Percentiles rank a stretch among this genome's conserved stretches.
Conservation (phyloP, 768 basidiomycete species). For the Suillus lakei region DNA sequence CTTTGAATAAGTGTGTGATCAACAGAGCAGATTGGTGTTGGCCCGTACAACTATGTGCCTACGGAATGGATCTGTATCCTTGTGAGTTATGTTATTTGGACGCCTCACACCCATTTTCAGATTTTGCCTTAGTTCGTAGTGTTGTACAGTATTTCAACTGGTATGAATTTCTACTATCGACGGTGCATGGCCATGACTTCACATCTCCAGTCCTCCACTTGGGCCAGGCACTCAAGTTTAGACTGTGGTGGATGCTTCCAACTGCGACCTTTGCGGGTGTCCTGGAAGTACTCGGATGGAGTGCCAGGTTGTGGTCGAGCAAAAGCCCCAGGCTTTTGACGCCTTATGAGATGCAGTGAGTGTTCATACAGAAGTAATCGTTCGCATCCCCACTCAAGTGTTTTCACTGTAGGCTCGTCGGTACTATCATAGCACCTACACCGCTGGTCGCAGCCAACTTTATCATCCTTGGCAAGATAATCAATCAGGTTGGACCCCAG, state of each 20-base stretch:
- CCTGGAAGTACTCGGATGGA: constrained; percentile 61
- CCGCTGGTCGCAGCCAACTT: constrained; percentile 62
- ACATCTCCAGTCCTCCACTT: constrained; percentile 47
- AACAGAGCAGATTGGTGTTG: background rate
- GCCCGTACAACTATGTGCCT: constrained; percentile 45
- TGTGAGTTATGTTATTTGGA: background rate
- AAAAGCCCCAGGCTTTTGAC: constrained; percentile 17
- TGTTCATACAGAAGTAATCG: background rate
- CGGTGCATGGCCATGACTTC: background rate
- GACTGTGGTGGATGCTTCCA: constrained; percentile 57
- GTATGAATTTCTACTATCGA: constrained; percentile 29
- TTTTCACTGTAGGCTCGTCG: constrained; percentile 29
- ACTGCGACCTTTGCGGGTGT: constrained; percentile 53
- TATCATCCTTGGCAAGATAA: constrained; percentile 54
- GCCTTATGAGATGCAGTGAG: constrained; percentile 52
- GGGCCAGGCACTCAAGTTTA: constrained; percentile 46
- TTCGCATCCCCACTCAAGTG: background rate
- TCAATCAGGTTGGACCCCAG: constrained; percentile 44
- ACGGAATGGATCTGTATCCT: constrained; percentile 41
- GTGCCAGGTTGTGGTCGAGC: constrained; percentile 56
- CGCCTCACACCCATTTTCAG: background rate
- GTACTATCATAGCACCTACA: constrained; percentile 58
- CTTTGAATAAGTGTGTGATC: background rate
- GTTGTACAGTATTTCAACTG: constrained; percentile 45
- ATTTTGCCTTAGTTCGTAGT: constrained; percentile 35